Evolutionary conservation across 257 asterid species (phyloP).

Genomic region (Gentiana dahurica): DNA sequence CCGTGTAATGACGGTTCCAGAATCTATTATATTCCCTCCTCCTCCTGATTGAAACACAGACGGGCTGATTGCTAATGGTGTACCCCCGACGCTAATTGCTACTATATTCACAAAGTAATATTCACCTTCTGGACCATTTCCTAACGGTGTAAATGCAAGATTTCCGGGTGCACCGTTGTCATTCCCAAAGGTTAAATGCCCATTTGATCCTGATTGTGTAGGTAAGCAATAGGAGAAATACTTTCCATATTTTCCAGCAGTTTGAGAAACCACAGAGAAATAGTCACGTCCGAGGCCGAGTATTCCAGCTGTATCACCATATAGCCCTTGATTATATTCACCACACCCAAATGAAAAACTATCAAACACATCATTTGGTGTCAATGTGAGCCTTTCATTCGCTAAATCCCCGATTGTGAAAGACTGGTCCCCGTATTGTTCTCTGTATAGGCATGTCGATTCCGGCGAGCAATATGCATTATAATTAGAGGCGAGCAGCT

Average conservation of each 20-base stretch:
- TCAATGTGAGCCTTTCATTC: constrained; percentile 38
- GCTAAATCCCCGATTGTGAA: constrained; percentile 44
- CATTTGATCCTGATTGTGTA: constrained; percentile 35
- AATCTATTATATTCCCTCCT: constrained; percentile 40
- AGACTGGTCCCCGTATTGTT: constrained; percentile 54
- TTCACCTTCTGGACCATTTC: constrained; percentile 8
- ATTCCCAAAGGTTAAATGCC: constrained; percentile 55
- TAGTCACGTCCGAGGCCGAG: constrained; percentile 54
- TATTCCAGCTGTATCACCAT: constrained; percentile 50
- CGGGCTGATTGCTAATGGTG: constrained; percentile 25
- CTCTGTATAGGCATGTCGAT: constrained; percentile 38
- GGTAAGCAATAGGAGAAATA: constrained; percentile 81
- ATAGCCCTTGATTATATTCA: constrained; percentile 53
- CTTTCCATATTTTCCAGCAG: constrained; percentile 39
- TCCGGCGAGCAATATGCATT: background rate
- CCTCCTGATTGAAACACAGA: constrained; percentile 25
- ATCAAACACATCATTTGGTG: constrained; percentile 33
- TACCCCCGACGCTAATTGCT: constrained; percentile 39
- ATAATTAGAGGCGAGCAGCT: constrained; percentile 36
- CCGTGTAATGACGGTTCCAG: constrained; percentile 70
- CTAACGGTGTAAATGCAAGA: constrained; percentile 42
- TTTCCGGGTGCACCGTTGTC: constrained; percentile 2
- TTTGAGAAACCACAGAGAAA: constrained; percentile 55
- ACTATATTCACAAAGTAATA: constrained; percentile 44
- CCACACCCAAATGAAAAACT: constrained; percentile 67